A percentile compares a stretch with the other conserved stretches of the same genome.
These are phyloP conservation scores for Cladosporium sp. DNA, from an alignment of 2,329 filamentous ascomycete species.

Conservation along the genomic window DNA sequence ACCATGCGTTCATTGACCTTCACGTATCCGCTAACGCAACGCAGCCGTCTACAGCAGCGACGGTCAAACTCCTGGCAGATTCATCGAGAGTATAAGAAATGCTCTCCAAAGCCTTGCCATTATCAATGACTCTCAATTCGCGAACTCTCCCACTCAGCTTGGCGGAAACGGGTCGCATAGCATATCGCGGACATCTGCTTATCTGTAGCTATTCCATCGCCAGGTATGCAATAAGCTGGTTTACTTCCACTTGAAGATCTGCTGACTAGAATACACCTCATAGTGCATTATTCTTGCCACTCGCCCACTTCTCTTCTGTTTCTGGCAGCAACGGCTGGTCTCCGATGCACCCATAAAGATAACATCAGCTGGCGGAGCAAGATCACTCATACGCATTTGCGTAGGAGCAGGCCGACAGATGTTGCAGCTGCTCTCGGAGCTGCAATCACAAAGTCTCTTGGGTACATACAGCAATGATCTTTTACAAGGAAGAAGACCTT, in stretches of 20 bases:
- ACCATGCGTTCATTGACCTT: no score
- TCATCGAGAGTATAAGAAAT: constrained; percentile 18
- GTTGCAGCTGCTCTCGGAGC: background rate
- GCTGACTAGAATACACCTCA: no score
- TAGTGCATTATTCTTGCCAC: background rate
- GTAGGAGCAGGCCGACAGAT: background rate
- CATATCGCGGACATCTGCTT: background rate
- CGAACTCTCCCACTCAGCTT: constrained; percentile 17
- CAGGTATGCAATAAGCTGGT: background rate
- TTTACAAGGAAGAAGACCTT: background rate
- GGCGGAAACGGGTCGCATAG: constrained; percentile 18
- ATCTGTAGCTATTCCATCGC: background rate
- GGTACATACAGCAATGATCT: background rate
- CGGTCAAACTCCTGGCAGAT: constrained; percentile 15
- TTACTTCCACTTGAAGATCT: no score
- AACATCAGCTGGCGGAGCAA: background rate
- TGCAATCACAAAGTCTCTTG: background rate
- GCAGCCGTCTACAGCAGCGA: constrained; percentile 20
- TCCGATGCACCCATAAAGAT: background rate
- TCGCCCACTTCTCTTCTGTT: background rate
- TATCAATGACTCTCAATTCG: constrained; percentile 12
- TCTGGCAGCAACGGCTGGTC: background rate
- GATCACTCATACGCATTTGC: background rate
- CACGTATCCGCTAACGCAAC: constrained; percentile 7
- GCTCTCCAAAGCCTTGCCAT: constrained; percentile 19